These are phyloP conservation scores for Amylostereum areolatum DNA, from an alignment of 1,284 basidiomycete species.

Conservation along the genomic window DNA sequence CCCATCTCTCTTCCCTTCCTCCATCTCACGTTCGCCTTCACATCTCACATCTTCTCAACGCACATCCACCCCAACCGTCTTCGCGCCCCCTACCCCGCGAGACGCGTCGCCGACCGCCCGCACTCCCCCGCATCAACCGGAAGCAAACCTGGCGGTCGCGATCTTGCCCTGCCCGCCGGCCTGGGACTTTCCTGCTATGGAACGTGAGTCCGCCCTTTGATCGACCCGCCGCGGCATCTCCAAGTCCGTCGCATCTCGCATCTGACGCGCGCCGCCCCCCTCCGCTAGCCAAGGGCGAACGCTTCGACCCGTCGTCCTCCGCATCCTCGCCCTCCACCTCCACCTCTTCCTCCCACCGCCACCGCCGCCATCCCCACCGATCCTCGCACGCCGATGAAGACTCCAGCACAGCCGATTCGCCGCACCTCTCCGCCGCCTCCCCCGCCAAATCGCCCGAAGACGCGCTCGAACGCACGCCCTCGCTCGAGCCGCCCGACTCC, in stretches of 20 bases:
- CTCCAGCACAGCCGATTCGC: constrained; percentile 6
- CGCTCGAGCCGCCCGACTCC: not conserved
- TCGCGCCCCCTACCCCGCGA: too few relatives aligned
- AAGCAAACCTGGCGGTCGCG: too few relatives aligned
- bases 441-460: not conserved
- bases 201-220: constrained; percentile 9
- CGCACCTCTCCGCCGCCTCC: constrained; percentile 1
- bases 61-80: too few relatives aligned
- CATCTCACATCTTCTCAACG: too few relatives aligned
- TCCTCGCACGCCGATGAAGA: constrained; percentile 8
- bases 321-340: constrained; percentile 4
- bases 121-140: too few relatives aligned
- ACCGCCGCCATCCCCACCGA: constrained; percentile 8
- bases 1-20: too few relatives aligned
- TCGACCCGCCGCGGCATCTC: not conserved
- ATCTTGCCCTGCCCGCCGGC: too few relatives aligned
- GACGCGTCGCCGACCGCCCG: too few relatives aligned
- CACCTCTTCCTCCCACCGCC: constrained; percentile 1
- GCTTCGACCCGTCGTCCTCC: not conserved
- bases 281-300: constrained; percentile 18
- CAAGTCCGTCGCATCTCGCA: constrained; percentile 1
- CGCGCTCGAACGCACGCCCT: not conserved
- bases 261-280: constrained; percentile 5
- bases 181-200: constrained; percentile 16
- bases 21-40: too few relatives aligned